Evolutionary conservation across 176 grass and related monocot genomes (phyloP), one percentile per base, ranked within the genome.

Genomic region (Thinopyrum elongatum): DNA sequence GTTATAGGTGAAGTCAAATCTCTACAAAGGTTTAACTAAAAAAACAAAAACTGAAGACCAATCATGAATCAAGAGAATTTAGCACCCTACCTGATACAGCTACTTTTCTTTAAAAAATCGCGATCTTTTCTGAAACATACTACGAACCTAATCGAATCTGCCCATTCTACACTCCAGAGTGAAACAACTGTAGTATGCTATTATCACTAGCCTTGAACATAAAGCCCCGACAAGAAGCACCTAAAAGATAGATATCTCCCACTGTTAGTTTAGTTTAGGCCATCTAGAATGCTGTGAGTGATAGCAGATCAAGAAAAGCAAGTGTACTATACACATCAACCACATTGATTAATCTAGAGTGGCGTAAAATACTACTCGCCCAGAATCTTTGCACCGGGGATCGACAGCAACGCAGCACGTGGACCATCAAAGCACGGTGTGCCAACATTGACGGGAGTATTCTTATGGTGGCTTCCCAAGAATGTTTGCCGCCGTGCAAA

Each of bases 381-480:
- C 33, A 65, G 57, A 74, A 90, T 87, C 79, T 86, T 78, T 80
- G 57, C 64, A 55, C 58, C 33, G 75, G 12, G 78, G 61, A 80
- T 74, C 51, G 64, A 26, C 47, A 65, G 53, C 84, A 58, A 25
- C 13, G 62, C 31, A 25, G 29, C 17, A 65, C 14, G 62, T 81
- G 88, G 74, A 76, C 82, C 9, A 27, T 65, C 30, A 65, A 74
- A 83, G 80, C 84, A 49, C 3, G 25, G 12, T 74, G 25, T 34
- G 80, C 60, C 89, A 83, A 67, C 80, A 87, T 67, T 80, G 85
- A 87, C 80, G 75, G 39, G 75, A 62, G 12, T 70, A 86, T 27
- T 75, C 47, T 77, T 83, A 74, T 74, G 66, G 65, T 66, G 80
- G 66, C 30, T 84, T 87, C 89, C 58, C 80, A 5, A 87, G 84